Evolutionary conservation across 164 flowering plant species (phyloP).

Genomic region (Nelumbo lutea): DNA sequence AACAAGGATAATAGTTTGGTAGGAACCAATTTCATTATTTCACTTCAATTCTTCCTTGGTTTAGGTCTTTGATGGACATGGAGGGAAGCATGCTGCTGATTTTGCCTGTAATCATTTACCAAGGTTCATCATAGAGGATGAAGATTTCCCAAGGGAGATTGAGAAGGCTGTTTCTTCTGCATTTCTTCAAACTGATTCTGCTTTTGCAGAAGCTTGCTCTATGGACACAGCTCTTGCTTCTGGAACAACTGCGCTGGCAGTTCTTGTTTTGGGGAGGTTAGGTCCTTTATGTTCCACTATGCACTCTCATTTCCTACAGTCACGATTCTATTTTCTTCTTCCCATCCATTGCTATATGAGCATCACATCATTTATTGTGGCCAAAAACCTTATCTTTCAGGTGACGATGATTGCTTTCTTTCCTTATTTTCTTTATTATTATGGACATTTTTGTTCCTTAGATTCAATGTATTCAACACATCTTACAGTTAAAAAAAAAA

Average conservation of each 20-base stretch:
- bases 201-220: constrained; percentile 84
- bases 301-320: background rate
- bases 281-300: constrained; percentile 8
- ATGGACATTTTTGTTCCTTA: too few species aligned
- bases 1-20: background rate
- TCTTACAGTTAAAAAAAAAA: too few species aligned
- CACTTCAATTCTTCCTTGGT: background rate
- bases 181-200: constrained; percentile 78
- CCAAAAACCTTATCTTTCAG: too few species aligned
- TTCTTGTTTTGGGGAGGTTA: constrained; percentile 85
- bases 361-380: too few species aligned
- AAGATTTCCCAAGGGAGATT: constrained; percentile 69
- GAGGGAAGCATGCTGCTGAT: constrained; percentile 95
- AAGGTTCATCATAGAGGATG: constrained; percentile 66
- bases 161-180: constrained; percentile 75
- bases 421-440: too few species aligned
- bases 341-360: too few species aligned
- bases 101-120: constrained; percentile 80
- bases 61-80: constrained; percentile 97
- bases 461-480: too few species aligned
- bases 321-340: too few species aligned
- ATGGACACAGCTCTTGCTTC: constrained; percentile 75
- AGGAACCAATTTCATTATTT: background rate
- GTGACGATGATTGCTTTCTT: too few species aligned
- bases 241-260: constrained; percentile 94